These are phyloP conservation scores for Fomitopsis betulina DNA, from an alignment of 1,284 basidiomycete genomes.

Conservation along the genomic window DNA sequence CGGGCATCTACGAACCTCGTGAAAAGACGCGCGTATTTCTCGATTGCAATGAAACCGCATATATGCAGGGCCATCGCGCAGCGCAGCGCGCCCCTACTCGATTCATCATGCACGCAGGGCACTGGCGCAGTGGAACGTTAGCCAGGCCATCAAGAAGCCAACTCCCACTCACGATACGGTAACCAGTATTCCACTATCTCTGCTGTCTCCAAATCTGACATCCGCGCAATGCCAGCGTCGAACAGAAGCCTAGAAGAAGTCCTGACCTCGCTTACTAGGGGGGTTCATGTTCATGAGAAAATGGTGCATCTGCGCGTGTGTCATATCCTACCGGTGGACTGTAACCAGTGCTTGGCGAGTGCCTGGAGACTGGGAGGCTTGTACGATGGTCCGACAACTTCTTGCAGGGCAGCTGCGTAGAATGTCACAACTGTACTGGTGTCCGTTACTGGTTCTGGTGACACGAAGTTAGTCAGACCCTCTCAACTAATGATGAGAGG, in stretches of 20 bases:
- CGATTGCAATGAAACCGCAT: conserved; percentile 79
- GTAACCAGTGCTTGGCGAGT: conserved; percentile 74
- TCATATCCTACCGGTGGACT: conserved; percentile 53
- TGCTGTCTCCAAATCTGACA: conserved; percentile 65
- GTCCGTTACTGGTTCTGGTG: conserved; percentile 56
- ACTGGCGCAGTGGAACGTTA: conserved; percentile 42
- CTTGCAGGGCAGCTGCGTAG: conserved; percentile 66
- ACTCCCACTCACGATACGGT: conserved; percentile 46
- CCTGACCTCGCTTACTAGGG: conserved; percentile 59
- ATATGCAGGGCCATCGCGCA: conserved; percentile 74
- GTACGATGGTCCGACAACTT: conserved; percentile 53
- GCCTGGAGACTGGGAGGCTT: conserved; percentile 66
- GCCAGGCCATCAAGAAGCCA: not conserved
- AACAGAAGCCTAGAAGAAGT: conserved; percentile 74
- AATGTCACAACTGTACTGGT: conserved; percentile 73
- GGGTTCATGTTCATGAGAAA: not conserved
- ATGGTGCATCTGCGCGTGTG: not conserved
- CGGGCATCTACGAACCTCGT: conserved; percentile 46
- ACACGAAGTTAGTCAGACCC: not conserved
- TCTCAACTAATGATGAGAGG: not conserved
- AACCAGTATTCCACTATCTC: conserved; percentile 66
- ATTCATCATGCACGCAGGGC: conserved; percentile 59
- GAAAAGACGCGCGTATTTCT: conserved; percentile 76
- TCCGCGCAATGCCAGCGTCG: conserved; percentile 61
- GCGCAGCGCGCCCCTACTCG: conserved; percentile 46